Evolutionary conservation across 1,284 basidiomycete species (phyloP), one percentile per base, ranked within the genome.

Genomic region (Cutaneotrichosporon dermatis): DNA sequence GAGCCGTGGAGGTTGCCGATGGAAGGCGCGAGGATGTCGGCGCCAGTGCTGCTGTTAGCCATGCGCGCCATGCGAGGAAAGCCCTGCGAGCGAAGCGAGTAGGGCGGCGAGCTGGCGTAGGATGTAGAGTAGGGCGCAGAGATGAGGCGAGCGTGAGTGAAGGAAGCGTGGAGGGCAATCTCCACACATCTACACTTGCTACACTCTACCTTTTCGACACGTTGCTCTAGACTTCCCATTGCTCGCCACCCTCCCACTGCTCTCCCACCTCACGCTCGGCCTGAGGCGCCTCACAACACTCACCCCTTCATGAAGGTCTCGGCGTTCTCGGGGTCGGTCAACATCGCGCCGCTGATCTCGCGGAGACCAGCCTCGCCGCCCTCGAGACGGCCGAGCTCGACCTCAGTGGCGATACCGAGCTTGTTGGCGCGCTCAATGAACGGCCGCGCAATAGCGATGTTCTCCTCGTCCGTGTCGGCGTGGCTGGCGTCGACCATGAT

Each of bases 1-100:
- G 67, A 68, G 6, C 79, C 79, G 66, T 80, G 79, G 33, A 80
- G 70, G 70, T 80, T 80, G 25, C 79, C 79, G 57, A 80, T 79
- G 44, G 68, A 76, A 7, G 79, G 79, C n/a, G 79, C 79, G 34
- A 80, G 74, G 59, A 80, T 74, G 58, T 79, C 70, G 1, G 78
- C 79, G 16, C 78, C 79, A 13, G 79, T 77, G 45, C 73, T 58
- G 40, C 2, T 25, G 25, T 25, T 25, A 25, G 25, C 25, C 25
- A 25, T 25, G 25, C 25, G 25, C 25, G 25, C 25, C 25, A 25
- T 25, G 25, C 25, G 25, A 25, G 25, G 25, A 25, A 25, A 25
- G 25, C 25, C 25, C 25, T 25, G 25, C 25, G 25, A 25, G 25
- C 25, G 25, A 25, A 25, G 25, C 25, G 25, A 25, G 25, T 25